phyloP scores from a whole-genome alignment of 768 basidiomycete species.

The Leccinum arenicola region DNA sequence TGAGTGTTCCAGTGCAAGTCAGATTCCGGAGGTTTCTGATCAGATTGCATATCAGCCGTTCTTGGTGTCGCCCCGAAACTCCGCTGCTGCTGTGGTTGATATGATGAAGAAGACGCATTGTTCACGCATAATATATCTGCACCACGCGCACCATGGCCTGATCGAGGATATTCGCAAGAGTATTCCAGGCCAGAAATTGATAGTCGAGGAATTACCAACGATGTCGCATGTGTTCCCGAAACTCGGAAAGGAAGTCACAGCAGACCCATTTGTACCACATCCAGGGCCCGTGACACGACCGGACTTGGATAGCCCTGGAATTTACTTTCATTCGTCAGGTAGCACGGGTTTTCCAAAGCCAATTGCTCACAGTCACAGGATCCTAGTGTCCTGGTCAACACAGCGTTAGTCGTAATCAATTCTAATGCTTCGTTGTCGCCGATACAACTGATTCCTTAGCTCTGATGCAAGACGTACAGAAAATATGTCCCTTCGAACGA shows the following conservation, averaged over 20 bases:
- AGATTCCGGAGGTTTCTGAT: constrained; percentile 19
- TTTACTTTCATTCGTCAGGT: constrained; percentile 25
- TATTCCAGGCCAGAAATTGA: not conserved
- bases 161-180: constrained; percentile 6
- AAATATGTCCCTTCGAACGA: constrained; percentile 9
- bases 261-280: constrained; percentile 11
- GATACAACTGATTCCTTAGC: not conserved
- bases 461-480: not conserved
- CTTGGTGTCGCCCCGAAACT: constrained; percentile 26
- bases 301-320: not conserved
- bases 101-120: constrained; percentile 12
- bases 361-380: constrained; percentile 32
- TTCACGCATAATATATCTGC: constrained; percentile 10
- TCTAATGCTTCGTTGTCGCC: not conserved
- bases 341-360: constrained; percentile 47
- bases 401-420: constrained; percentile 26
- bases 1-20: constrained; percentile 30
- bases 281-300: not conserved
- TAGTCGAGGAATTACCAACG: constrained; percentile 11
- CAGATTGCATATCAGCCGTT: constrained; percentile 21
- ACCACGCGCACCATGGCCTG: constrained; percentile 11
- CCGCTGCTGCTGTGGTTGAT: constrained; percentile 4
- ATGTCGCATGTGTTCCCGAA: constrained; percentile 35
- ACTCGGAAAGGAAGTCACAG: constrained; percentile 30
- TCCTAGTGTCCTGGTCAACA: constrained; percentile 28